Base-by-base conservation (phyloP, 2,329 filamentous ascomycete species). In the Sporothrix mexicana region DNA sequence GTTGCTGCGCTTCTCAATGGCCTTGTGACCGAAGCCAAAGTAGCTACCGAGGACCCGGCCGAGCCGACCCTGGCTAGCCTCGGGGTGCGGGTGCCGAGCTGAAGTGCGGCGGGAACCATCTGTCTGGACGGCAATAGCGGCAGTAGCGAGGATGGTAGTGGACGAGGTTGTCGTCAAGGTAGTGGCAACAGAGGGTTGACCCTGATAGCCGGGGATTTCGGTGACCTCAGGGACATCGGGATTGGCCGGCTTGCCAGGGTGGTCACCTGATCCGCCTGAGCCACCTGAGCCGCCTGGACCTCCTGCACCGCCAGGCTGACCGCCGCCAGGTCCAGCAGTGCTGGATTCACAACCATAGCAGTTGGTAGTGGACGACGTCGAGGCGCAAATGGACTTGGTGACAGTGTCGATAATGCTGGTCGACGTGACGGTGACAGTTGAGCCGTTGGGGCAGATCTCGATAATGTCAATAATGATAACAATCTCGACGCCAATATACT, bases 401-500 rank as follows among this genome's bases (percentile, higher is more conserved):
- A 71, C 41, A 2, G 71, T 74, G 25, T 70, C 71, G n/a, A 74
- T 51, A 5, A 67, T 36, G 57, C n/a, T 71, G 5, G 74, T 73
- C 2, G 67, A 49, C 1, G 72, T 73, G 12, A 47, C 62, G 13
- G 69, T 73, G 9, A 5, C 13, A 0, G 53, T 67, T 15, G 49
- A 70, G 3, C 71, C 71, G 49, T 62, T 47, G 4, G 66, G 74
- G 23, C 69, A 73, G 17, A 76, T 45, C 17, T 74, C 72, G 5
- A 76, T 45, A 13, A 76, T 49, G n/a, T 76, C 75, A 3, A 74
- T 62, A 20, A 75, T 66, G 23, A 74, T 30, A 12, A 73, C 51
- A 9, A 75, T 64, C n/a, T 72, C 71, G 53, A 76, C 51, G 15
- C n/a, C 61, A 25, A 71, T 17, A 25, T 73, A 74, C n/a, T 70